Percentiles rank a stretch among this genome's conserved stretches.
Conservation (phyloP, 371 early-diverging fungal genomes). For the Sporodiniella umbellata region DNA sequence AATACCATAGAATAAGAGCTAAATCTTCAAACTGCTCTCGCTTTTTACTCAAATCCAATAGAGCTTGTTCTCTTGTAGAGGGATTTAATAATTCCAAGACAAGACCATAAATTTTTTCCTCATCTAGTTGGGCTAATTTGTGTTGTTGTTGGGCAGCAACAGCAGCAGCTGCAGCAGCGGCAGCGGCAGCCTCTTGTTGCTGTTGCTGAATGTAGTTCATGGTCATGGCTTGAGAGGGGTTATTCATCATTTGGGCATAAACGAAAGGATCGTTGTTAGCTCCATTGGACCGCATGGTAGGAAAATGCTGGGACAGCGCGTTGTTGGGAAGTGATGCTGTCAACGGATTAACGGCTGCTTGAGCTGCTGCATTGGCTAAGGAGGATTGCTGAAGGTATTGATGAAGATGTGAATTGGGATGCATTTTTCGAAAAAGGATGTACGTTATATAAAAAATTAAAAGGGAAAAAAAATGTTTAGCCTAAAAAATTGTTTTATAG, state of each 20-base stretch:
- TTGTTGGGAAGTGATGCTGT: slow-evolving; percentile 13
- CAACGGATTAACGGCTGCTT: slow-evolving; percentile 21
- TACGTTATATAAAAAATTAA: background rate
- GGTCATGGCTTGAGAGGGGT: slow-evolving; percentile 17
- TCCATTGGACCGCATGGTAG: slow-evolving; percentile 21
- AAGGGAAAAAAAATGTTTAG: slow-evolving; percentile 1
- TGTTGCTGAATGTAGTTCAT: slow-evolving; percentile 21
- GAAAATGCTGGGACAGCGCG: slow-evolving; percentile 38
- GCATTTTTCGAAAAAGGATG: slow-evolving; percentile 9
- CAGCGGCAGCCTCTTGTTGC: slow-evolving; percentile 18
- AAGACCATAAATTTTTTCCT: slow-evolving; percentile 84
- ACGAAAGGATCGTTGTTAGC: slow-evolving; percentile 26
- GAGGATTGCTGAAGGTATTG: slow-evolving; percentile 40
- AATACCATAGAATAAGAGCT: slow-evolving; percentile 95
- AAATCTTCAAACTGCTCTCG: slow-evolving; percentile 93
- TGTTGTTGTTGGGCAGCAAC: slow-evolving; percentile 15
- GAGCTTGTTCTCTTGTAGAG: slow-evolving; percentile 78
- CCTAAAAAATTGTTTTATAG: background rate
- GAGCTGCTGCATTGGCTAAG: slow-evolving; percentile 23
- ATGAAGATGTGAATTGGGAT: slow-evolving; percentile 38
- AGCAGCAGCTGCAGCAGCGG: slow-evolving; percentile 16
- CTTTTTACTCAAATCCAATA: slow-evolving; percentile 90
- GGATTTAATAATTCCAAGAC: slow-evolving; percentile 84
- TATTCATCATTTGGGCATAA: slow-evolving; percentile 29
- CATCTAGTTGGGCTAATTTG: slow-evolving; percentile 56